These are phyloP conservation scores for Takashimella koratensis DNA, from an alignment of 1,284 basidiomycete genomes.

Conservation along the genomic window DNA sequence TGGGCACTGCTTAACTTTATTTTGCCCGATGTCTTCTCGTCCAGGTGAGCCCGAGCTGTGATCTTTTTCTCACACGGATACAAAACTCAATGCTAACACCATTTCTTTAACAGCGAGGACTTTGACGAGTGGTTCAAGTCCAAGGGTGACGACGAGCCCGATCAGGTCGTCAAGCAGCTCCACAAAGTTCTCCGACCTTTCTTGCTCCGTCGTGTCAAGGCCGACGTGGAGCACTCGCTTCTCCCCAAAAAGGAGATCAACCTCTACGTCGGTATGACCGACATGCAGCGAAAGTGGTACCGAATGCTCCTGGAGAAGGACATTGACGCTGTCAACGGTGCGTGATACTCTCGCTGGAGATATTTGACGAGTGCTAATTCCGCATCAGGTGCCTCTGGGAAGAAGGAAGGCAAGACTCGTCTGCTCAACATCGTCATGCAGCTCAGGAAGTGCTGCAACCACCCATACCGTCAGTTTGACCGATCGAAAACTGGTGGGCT, in stretches of 20 bases:
- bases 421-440: constrained; percentile 99
- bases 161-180: constrained; percentile 89
- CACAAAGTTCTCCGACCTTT: constrained; percentile 98
- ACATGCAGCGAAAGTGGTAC: constrained; percentile 99
- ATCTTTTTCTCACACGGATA: neutral
- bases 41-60: constrained; percentile 23
- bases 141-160: constrained; percentile 64
- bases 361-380: no score
- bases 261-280: constrained; percentile 94
- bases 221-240: constrained; percentile 94
- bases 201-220: constrained; percentile 92
- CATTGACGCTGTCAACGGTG: constrained; percentile 96
- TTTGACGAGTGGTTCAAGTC: constrained; percentile 77
- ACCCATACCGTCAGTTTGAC: constrained; percentile 53
- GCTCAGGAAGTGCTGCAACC: constrained; percentile 60
- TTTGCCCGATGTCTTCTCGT: constrained; percentile 59
- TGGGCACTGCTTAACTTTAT: constrained; percentile 96
- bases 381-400: constrained; percentile 78
- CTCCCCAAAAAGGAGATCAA: constrained; percentile 99
- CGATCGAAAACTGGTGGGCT: neutral
- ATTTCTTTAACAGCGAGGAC: constrained; percentile 78
- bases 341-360: no score
- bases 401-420: constrained; percentile 98
- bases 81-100: no score
- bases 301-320: constrained; percentile 95